A percentile compares a stretch with the other conserved stretches of the same genome.
Evolutionary conservation across 116 monocot genomes (phyloP).

Genomic region (Trichopus zeylanicus): DNA sequence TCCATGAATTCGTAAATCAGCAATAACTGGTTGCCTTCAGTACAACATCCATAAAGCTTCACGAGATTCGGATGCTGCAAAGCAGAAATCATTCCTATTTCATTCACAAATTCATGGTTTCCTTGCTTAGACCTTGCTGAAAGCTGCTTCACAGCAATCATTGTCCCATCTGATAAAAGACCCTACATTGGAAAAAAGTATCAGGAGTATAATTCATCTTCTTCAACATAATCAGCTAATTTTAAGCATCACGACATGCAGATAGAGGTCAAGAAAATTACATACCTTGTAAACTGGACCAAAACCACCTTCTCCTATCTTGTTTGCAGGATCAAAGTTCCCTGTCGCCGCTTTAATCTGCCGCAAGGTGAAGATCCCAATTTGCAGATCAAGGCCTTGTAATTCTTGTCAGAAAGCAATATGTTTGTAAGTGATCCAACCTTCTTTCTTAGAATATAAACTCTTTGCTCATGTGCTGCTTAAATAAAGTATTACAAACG

Average conservation of each 20-base stretch:
- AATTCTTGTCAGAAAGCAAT: slow-evolving; percentile 17
- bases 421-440: not conserved
- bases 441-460: no score
- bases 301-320: slow-evolving; percentile 89
- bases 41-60: slow-evolving; percentile 79
- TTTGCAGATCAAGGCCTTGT: slow-evolving; percentile 57
- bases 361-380: slow-evolving; percentile 57
- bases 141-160: slow-evolving; percentile 83
- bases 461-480: no score
- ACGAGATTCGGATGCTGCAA: slow-evolving; percentile 77
- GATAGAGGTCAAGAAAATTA: not conserved
- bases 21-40: slow-evolving; percentile 67
- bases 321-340: slow-evolving; percentile 62
- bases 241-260: not conserved
- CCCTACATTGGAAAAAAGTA: slow-evolving; percentile 37
- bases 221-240: not conserved
- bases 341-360: slow-evolving; percentile 76
- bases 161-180: slow-evolving; percentile 59
- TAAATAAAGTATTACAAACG: no score
- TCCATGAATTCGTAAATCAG: slow-evolving; percentile 83
- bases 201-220: not conserved
- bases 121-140: slow-evolving; percentile 78
- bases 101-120: slow-evolving; percentile 72
- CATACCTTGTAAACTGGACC: slow-evolving; percentile 86
- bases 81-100: slow-evolving; percentile 77